Percentiles rank a stretch among this genome's conserved stretches.
Evolutionary conservation across 2,329 filamentous ascomycete species (phyloP).

Genomic region (Aureobasidium sp.): DNA sequence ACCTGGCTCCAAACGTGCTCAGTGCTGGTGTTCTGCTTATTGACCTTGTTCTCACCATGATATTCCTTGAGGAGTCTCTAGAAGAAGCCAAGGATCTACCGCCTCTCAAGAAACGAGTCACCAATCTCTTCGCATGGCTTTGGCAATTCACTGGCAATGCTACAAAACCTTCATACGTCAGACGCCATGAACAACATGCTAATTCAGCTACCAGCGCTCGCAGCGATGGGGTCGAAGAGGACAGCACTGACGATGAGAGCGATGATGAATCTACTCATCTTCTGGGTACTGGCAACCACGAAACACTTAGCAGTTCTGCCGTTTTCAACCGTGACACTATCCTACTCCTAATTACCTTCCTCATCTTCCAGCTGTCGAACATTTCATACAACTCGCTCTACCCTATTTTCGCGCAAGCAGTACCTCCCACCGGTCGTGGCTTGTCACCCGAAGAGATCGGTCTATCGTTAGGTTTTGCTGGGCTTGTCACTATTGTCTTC

Average conservation of each 20-base stretch:
- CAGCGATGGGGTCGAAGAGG: slow-evolving; percentile 28
- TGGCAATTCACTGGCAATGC: slow-evolving; percentile 60
- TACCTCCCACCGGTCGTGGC: slow-evolving; percentile 66
- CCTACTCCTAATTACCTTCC: slow-evolving; percentile 73
- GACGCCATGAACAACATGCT: slow-evolving; percentile 27
- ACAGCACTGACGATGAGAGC: slow-evolving; percentile 33
- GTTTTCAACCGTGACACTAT: slow-evolving; percentile 76
- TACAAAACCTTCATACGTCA: slow-evolving; percentile 50
- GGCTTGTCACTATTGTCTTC: slow-evolving; percentile 78
- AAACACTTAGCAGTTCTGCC: slow-evolving; percentile 48
- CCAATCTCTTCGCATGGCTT: slow-evolving; percentile 57
- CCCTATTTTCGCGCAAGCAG: slow-evolving; percentile 78
- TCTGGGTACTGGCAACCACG: slow-evolving; percentile 23
- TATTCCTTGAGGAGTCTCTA: slow-evolving; percentile 82
- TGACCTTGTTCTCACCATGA: slow-evolving; percentile 64
- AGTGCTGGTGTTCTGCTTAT: slow-evolving; percentile 64
- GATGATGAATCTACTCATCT: slow-evolving; percentile 21
- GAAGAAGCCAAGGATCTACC: slow-evolving; percentile 58
- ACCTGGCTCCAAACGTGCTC: slow-evolving; percentile 75
- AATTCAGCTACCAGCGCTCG: slow-evolving; percentile 17
- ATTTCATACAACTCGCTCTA: slow-evolving; percentile 94
- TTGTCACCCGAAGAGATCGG: slow-evolving; percentile 77
- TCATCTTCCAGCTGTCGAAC: slow-evolving; percentile 90
- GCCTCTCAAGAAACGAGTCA: slow-evolving; percentile 51
- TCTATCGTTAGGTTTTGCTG: slow-evolving; percentile 75